Evolutionary conservation across 1,284 basidiomycete species (phyloP).

Genomic region (Paramarasmius palmivorus): DNA sequence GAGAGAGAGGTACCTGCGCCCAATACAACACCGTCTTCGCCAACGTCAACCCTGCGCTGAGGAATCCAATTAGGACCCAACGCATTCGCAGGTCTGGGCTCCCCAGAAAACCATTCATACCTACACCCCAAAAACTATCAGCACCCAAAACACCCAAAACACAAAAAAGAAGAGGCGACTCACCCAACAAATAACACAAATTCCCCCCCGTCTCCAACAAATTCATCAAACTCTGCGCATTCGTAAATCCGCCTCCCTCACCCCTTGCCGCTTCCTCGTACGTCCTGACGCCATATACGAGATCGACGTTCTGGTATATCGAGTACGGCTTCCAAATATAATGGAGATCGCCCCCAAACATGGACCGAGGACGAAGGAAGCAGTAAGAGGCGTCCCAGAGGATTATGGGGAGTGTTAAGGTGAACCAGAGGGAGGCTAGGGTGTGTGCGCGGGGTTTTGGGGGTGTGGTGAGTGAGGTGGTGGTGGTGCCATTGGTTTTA

Average conservation of each 20-base stretch:
- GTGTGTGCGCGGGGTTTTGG: too few species aligned
- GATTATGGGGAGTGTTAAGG: constrained; percentile 34
- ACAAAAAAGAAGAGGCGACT: too few species aligned
- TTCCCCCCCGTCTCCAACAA: too few species aligned
- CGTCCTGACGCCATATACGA: constrained; percentile 68
- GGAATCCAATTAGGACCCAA: constrained; percentile 73
- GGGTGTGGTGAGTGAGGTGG: too few species aligned
- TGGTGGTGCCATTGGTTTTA: too few species aligned
- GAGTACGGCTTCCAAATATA: constrained; percentile 88
- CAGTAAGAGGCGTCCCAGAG: constrained; percentile 75
- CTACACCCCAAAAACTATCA: too few species aligned
- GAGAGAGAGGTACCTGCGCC: constrained; percentile 38
- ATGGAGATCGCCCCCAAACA: constrained; percentile 80
- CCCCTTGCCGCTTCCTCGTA: too few species aligned
- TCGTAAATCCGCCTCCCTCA: constrained; percentile 85
- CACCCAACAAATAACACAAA: constrained; percentile 30
- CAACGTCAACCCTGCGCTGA: constrained; percentile 73
- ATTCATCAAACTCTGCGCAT: constrained; percentile 68
- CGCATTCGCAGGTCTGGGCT: too few species aligned
- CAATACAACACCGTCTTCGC: constrained; percentile 87
- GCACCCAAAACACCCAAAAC: too few species aligned
- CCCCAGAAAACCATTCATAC: too few species aligned
- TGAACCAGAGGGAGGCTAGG: too few species aligned
- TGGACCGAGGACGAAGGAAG: constrained; percentile 66
- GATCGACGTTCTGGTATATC: constrained; percentile 62